Base-by-base conservation (phyloP, 805 yeast genomes). In the Pichia sporocuriosa region DNA sequence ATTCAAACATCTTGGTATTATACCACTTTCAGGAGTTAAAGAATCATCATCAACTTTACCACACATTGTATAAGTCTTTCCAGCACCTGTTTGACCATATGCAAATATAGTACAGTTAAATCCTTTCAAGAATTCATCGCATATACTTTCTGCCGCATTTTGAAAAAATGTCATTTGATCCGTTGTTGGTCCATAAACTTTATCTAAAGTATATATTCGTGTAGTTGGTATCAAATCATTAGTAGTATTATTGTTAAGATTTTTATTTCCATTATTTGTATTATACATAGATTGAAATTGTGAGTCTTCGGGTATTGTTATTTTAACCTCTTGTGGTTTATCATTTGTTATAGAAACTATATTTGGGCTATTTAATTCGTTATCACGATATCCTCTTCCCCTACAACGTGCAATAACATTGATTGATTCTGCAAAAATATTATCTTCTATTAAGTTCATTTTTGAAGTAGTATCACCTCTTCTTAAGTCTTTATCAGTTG, bases 1-100 rank as follows among this genome's bases (percentile, higher is more conserved):
- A 29, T 58, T 53, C 35, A 76, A 53, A 6, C 72, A 66, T 28
- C 80, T 56, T 4, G 80, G 81, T 28, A 74, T 70, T 2, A 76
- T 62, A 1, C 81, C 81, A 1, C 72, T 62, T 35, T 66, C 65
- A 8, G 50, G 39, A 1, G 57, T 42, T 10, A 55, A 43, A 13
- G 51, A 48, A 16, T 44, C 43, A 15, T 56, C 58, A 7, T 51
- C 43, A 23, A 37, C 53, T 29, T 69, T 70, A 8, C 81, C 81
- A 56, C 74, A 71, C 81, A 76, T 76, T 2, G 81, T 74, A 56
- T 70, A 69, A 0, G 81, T 76, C 50, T 76, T 76, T 4, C 81
- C 81, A 2, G 79, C 70, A 11, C 81, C 81, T 1, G 81, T 76
- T 53, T 75, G 81, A 19, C 81, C 81, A 54, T 76, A 76, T 2